phyloP scores from a whole-genome alignment of 768 basidiomycete genomes.

The Kondoa subrosea region DNA sequence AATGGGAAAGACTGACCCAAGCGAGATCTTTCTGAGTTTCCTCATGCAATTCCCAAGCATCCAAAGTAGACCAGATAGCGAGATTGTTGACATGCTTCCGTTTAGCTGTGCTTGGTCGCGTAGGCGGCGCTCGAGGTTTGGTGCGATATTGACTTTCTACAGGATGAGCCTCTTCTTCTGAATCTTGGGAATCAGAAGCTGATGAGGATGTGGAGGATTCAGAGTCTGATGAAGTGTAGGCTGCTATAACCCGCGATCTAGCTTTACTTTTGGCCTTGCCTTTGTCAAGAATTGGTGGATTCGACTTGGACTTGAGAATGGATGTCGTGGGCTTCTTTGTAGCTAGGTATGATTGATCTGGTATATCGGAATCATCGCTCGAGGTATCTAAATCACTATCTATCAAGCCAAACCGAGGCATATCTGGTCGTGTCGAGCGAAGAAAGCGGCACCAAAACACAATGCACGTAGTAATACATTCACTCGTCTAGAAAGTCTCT shows the following conservation, averaged over 20 bases:
- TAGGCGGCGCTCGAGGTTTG: background rate
- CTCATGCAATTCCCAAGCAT: background rate
- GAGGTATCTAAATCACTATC: background rate
- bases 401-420: background rate
- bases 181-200: no score
- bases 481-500: no score
- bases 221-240: background rate
- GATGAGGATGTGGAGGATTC: background rate
- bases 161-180: background rate
- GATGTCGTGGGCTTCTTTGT: background rate
- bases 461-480: no score
- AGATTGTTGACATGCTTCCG: no score
- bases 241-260: background rate
- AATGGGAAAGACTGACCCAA: background rate
- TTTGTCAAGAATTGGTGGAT: background rate
- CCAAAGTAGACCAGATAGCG: background rate
- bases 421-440: no score
- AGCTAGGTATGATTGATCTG: background rate
- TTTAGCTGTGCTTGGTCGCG: no score
- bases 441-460: no score
- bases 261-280: background rate
- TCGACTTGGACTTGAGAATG: background rate
- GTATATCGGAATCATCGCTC: background rate
- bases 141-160: background rate
- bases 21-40: constrained; percentile 4